These are phyloP conservation scores for Karstenula rhodostoma DNA, from an alignment of 2,329 filamentous ascomycete species.

Conservation along the genomic window DNA sequence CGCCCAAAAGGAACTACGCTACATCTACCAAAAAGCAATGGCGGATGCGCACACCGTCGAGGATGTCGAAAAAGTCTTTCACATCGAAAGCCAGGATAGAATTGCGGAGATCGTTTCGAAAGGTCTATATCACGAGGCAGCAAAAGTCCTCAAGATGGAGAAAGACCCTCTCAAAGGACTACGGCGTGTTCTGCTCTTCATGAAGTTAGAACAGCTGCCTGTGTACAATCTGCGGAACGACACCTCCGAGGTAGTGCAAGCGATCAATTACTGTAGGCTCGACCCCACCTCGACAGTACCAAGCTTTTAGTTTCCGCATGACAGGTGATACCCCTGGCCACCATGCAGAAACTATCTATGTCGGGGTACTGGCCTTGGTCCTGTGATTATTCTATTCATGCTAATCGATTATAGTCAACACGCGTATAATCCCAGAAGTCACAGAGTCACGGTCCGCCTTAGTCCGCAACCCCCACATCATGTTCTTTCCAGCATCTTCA, in stretches of 20 bases:
- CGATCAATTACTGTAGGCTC: slow-evolving; percentile 41
- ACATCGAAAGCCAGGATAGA: slow-evolving; percentile 19
- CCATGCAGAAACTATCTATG: background rate
- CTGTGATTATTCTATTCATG: background rate
- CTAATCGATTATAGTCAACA: slow-evolving; percentile 31
- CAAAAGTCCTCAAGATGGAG: slow-evolving; percentile 22
- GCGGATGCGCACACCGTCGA: background rate
- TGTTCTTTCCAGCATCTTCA: slow-evolving; percentile 33
- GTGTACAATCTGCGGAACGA: slow-evolving; percentile 33
- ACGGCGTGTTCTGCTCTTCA: slow-evolving; percentile 23
- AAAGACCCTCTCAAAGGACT: slow-evolving; percentile 28
- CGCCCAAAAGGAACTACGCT: slow-evolving; percentile 13
- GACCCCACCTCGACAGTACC: background rate
- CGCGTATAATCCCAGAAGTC: slow-evolving; percentile 31
- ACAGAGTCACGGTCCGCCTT: slow-evolving; percentile 23
- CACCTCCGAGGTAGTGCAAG: slow-evolving; percentile 40
- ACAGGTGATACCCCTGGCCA: background rate
- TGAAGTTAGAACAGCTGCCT: slow-evolving; percentile 32
- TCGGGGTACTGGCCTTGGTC: background rate
- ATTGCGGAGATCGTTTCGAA: slow-evolving; percentile 28
- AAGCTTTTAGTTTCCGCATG: background rate
- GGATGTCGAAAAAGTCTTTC: slow-evolving; percentile 20
- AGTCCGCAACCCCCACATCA: slow-evolving; percentile 38
- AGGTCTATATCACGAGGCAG: slow-evolving; percentile 23
- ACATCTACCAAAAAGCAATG: slow-evolving; percentile 16